These are phyloP conservation scores for Gleditsia sinensis DNA, from an alignment of 306 rosid species.

Conservation along the genomic window DNA sequence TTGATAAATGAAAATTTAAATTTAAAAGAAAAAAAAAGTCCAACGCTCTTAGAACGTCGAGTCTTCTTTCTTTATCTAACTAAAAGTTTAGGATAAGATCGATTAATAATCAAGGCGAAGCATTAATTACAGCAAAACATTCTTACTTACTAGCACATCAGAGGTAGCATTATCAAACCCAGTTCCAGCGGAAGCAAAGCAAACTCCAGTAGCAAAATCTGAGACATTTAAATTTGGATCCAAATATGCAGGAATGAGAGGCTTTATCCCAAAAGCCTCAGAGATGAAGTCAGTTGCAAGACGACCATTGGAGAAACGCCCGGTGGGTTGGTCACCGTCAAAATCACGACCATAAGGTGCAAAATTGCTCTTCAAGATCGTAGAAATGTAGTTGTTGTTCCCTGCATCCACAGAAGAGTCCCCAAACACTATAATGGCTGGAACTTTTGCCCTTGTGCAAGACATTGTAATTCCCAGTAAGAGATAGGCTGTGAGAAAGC, in stretches of 20 bases:
- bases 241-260: conserved; percentile 54
- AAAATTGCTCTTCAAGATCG: conserved; percentile 54
- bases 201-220: conserved; percentile 59
- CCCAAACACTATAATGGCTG: conserved; percentile 60
- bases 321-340: conserved; percentile 44
- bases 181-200: conserved; percentile 72
- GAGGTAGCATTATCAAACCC: conserved; percentile 68
- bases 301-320: conserved; percentile 61
- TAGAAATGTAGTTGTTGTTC: conserved; percentile 59
- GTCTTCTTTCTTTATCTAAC: too few relatives aligned
- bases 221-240: conserved; percentile 48
- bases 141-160: conserved; percentile 51
- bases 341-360: conserved; percentile 61
- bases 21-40: too few relatives aligned
- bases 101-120: too few relatives aligned
- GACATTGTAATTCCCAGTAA: conserved; percentile 11
- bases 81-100: too few relatives aligned
- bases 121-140: too few relatives aligned
- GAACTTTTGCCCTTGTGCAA: conserved; percentile 33
- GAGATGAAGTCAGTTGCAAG: conserved; percentile 60
- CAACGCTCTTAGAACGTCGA: too few relatives aligned
- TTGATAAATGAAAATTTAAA: too few relatives aligned
- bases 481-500: conserved; percentile 26
- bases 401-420: conserved; percentile 72
- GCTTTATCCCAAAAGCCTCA: conserved; percentile 55